These are phyloP conservation scores for Fusarium mundagurra DNA, from an alignment of 2,329 filamentous ascomycete species.

Conservation along the genomic window DNA sequence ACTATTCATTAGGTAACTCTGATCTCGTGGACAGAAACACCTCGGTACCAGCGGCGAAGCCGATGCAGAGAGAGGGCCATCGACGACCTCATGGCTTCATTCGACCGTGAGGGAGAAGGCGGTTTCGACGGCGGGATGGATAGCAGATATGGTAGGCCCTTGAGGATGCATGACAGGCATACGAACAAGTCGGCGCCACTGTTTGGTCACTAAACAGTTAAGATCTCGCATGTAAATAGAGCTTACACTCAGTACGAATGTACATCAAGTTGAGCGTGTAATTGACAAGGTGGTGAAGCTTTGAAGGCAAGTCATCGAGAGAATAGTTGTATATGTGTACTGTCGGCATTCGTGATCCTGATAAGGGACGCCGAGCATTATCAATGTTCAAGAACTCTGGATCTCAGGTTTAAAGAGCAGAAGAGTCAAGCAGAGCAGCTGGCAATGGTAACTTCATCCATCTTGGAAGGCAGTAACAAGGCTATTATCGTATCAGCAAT, in stretches of 20 bases:
- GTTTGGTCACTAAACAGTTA: too few species aligned
- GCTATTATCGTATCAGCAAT: background rate
- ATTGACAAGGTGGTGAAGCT: background rate
- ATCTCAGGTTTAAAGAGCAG: background rate
- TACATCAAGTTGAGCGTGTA: background rate
- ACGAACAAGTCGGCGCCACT: background rate
- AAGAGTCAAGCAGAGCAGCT: background rate
- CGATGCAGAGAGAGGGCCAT: background rate
- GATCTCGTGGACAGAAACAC: background rate
- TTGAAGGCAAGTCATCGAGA: background rate
- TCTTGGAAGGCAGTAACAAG: background rate
- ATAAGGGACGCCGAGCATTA: background rate
- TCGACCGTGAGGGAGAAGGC: background rate
- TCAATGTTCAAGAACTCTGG: background rate
- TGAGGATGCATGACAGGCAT: background rate
- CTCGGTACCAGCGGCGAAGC: background rate
- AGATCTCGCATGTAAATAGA: background rate
- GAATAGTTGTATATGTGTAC: background rate
- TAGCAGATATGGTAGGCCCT: background rate
- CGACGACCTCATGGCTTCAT: background rate
- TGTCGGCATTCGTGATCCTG: background rate
- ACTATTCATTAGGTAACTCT: background rate
- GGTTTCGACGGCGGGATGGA: background rate
- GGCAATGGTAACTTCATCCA: background rate
- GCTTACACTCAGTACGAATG: background rate